Evolutionary conservation across 306 rosid genomes (phyloP).

Genomic region (Malus orientalis): DNA sequence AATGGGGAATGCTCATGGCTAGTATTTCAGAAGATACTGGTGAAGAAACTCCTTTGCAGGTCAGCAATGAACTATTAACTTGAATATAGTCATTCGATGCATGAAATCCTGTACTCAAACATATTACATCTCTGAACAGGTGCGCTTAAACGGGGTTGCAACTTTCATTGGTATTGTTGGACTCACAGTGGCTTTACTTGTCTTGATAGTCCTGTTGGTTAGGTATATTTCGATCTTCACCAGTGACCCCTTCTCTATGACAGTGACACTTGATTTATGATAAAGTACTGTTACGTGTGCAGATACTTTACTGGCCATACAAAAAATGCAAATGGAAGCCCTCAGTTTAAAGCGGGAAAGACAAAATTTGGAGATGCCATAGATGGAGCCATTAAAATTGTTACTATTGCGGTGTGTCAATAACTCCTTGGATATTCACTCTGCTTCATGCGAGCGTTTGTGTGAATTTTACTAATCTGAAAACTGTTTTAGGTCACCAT

Average conservation of each 20-base stretch:
- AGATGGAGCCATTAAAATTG: conserved; percentile 82
- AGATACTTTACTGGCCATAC: conserved; percentile 93
- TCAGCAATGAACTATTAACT: neutral
- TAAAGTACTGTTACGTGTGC: conserved; percentile 15
- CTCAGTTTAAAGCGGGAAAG: conserved; percentile 56
- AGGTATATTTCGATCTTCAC: conserved; percentile 41
- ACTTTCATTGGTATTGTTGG: conserved; percentile 93
- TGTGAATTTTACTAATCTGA: conserved; percentile 1
- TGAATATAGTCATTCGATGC: neutral
- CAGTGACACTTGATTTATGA: neutral
- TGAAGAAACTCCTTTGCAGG: conserved; percentile 99
- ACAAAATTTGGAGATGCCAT: conserved; percentile 65
- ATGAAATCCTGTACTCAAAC: conserved; percentile 5
- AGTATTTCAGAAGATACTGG: conserved; percentile 97
- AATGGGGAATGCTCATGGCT: conserved; percentile 99
- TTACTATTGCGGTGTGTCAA: conserved; percentile 84
- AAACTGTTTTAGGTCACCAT: conserved; percentile 65
- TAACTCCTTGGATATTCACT: neutral
- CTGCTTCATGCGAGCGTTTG: neutral
- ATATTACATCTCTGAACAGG: conserved; percentile 34
- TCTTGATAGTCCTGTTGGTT: conserved; percentile 64
- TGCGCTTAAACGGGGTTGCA: conserved; percentile 95
- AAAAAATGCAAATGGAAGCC: conserved; percentile 17
- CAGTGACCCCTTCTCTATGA: neutral
- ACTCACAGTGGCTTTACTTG: conserved; percentile 74